Conservation (phyloP, 176 grass and related monocot genomes). For the Triticum timopheevii region DNA sequence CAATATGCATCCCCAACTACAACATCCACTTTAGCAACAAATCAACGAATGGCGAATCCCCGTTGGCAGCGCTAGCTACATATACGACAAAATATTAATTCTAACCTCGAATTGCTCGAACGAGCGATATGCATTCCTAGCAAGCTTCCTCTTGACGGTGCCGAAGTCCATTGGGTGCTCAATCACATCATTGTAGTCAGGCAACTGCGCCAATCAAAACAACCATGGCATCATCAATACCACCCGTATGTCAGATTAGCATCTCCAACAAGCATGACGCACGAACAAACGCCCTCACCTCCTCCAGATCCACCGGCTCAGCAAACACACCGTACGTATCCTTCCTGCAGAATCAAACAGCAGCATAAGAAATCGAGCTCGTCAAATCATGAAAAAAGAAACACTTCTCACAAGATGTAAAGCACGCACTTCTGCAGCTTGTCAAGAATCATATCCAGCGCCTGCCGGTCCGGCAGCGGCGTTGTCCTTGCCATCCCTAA, state of each 20-base stretch:
- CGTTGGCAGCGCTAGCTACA: neutral
- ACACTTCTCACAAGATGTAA: slow-evolving; percentile 8
- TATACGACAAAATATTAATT: slow-evolving; percentile 3
- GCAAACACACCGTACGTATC: slow-evolving; percentile 93
- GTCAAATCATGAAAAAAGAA: slow-evolving; percentile 29
- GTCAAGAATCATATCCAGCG: slow-evolving; percentile 81
- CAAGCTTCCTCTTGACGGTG: slow-evolving; percentile 88
- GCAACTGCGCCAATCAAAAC: slow-evolving; percentile 63
- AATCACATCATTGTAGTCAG: slow-evolving; percentile 96
- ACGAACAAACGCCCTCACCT: slow-evolving; percentile 47
- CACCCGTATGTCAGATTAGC: neutral
- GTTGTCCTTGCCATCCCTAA: slow-evolving; percentile 51
- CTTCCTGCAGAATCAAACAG: slow-evolving; percentile 66
- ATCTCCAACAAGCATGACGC: slow-evolving; percentile 26
- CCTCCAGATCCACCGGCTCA: slow-evolving; percentile 84
- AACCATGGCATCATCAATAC: slow-evolving; percentile 28
- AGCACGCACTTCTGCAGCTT: slow-evolving; percentile 89
- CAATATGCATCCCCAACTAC: slow-evolving; percentile 51
- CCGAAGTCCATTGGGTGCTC: slow-evolving; percentile 98
- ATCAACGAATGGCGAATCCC: neutral
- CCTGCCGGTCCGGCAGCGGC: slow-evolving; percentile 70
- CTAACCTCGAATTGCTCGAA: slow-evolving; percentile 97
- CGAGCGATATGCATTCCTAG: slow-evolving; percentile 67
- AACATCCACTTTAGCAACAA: neutral
- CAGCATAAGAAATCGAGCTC: slow-evolving; percentile 24